Percentiles rank a stretch among this genome's conserved stretches.
Conservation (phyloP, 352 stramenopile genomes). For the Phytophthora aleatoria region DNA sequence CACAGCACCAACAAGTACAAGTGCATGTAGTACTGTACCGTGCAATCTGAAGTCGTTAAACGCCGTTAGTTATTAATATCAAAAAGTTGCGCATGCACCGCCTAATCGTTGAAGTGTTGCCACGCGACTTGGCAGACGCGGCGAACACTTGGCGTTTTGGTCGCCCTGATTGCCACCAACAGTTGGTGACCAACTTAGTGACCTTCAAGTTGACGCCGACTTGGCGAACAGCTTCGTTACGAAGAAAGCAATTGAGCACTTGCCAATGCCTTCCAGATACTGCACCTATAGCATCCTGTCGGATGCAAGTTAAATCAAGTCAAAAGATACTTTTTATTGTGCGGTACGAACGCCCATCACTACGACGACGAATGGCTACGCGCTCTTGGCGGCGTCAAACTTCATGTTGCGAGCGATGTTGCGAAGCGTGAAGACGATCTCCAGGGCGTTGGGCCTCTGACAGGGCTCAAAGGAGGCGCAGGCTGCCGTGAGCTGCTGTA, state of each 20-base stretch:
- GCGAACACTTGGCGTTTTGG: neutral
- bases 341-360: slow-evolving; percentile 1
- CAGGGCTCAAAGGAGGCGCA: slow-evolving; percentile 42
- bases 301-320: slow-evolving; percentile 6
- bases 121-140: slow-evolving; percentile 5
- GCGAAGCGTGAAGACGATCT: slow-evolving; percentile 58
- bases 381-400: slow-evolving; percentile 15
- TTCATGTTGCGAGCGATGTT: slow-evolving; percentile 29
- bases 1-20: too few species aligned
- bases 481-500: slow-evolving; percentile 41
- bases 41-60: too few species aligned
- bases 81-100: too few species aligned
- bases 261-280: neutral
- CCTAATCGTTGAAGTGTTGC: slow-evolving; percentile 20
- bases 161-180: neutral
- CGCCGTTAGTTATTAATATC: too few species aligned
- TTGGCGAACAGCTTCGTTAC: neutral
- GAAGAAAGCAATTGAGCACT: too few species aligned
- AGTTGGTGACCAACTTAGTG: too few species aligned
- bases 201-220: neutral
- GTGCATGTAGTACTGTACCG: too few species aligned
- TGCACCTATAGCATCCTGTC: neutral
- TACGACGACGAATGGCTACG: slow-evolving; percentile 18
- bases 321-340: slow-evolving; percentile 22
- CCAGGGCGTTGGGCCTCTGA: slow-evolving; percentile 49